Base-by-base conservation (phyloP, 2,329 filamentous ascomycete species). In the Nakataea oryzae region DNA sequence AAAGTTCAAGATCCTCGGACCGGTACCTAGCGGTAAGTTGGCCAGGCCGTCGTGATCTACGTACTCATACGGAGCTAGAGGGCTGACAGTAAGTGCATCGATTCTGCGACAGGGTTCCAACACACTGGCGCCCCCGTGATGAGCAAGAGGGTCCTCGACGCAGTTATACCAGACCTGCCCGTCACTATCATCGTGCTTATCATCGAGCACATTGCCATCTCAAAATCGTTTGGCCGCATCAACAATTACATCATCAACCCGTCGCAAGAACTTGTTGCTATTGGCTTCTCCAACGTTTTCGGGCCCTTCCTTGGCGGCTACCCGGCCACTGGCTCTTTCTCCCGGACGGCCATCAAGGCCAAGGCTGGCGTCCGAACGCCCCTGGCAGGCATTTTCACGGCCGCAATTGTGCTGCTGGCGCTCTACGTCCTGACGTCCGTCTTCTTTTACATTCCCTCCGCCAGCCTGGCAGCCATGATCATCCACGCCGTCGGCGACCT, bases 241-340 rank as follows among this genome's bases (percentile, higher is more conserved):
- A 97, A 97, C 79, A 96, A 96, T 77, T 99, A 99, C 75, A 88
- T 86, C 21, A 97, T 99, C 72, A 87, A 97, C 68, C 93, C 95
- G 0, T 97, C 93, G 0, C 93, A 99, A 73, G 93, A 99, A 73
- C 84, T 99, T 76, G 90, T 99, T 58, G 93, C 91, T 27, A 96
- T 97, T 66, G 93, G 93, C 65, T 85, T 97, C 29, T 89, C 88
- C 47, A 97, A 97, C 72, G 79, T 97, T 50, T 80, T 97, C 9
- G 93, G 91, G 0, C 92, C 95, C 2, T 96, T 97, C 77, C 81
- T 97, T 3, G 95, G 93, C 60, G 95, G 83, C 2, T 99, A 96
- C 70, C 91, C 93, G 17, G 90, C 91, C 0, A 99, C 93, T 2
- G 95, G 95, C 1, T 97, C 95, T 3, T 97, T 97, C 80, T 96